These are phyloP conservation scores for Sphagnum fallax DNA, from an alignment of 228 moss, liverwort and hornwort genomes.

Conservation along the genomic window DNA sequence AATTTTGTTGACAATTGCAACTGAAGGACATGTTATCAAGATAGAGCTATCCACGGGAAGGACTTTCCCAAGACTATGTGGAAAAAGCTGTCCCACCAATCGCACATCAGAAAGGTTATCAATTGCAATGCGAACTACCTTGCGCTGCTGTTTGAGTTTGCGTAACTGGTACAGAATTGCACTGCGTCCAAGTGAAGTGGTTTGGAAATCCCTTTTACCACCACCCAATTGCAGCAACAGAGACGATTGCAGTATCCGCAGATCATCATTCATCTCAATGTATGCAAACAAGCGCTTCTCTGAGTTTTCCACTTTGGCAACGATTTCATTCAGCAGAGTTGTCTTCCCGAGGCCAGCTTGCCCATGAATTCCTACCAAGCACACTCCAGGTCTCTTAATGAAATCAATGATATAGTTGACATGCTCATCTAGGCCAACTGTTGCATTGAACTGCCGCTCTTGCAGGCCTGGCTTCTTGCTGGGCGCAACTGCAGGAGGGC, in stretches of 20 bases:
- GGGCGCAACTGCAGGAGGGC: conserved; percentile 26
- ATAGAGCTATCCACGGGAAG: conserved; percentile 53
- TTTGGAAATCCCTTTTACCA: conserved; percentile 56
- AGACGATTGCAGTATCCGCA: conserved; percentile 54
- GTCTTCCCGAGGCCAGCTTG: conserved; percentile 64
- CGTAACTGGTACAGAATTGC: conserved; percentile 53
- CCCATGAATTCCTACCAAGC: conserved; percentile 51
- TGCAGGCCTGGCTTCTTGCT: conserved; percentile 30
- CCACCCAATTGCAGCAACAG: conserved; percentile 61
- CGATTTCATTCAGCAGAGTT: conserved; percentile 52
- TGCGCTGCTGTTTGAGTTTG: conserved; percentile 53
- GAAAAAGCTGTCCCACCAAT: conserved; percentile 57
- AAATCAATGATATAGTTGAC: conserved; percentile 47
- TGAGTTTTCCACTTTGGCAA: conserved; percentile 53
- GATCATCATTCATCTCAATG: conserved; percentile 57
- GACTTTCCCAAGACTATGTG: conserved; percentile 56
- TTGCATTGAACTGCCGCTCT: conserved; percentile 30
- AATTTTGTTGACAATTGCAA: conserved; percentile 48
- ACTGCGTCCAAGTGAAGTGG: conserved; percentile 50
- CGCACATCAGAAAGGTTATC: conserved; percentile 58
- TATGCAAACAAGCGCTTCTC: conserved; percentile 65
- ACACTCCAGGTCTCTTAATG: conserved; percentile 44
- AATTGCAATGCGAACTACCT: conserved; percentile 56
- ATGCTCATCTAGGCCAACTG: conserved; percentile 60
- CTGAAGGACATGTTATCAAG: conserved; percentile 59